Conservation (phyloP, 345 rosid genomes). For the Eucalyptus pauciflora region DNA sequence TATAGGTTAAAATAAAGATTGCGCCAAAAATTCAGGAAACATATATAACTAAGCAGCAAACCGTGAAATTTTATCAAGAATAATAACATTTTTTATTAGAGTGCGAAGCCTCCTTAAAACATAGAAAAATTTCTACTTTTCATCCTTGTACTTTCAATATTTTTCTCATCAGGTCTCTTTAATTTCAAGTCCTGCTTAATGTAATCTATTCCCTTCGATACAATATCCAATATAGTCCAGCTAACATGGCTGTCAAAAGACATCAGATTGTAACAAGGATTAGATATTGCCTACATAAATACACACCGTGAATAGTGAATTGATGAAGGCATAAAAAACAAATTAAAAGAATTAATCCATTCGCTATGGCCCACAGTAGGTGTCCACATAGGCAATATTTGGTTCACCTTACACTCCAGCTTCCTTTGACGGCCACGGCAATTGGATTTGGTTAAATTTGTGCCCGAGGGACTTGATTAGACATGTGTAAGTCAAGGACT, state of each 20-base stretch:
- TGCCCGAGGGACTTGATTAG: neutral
- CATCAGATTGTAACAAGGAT: neutral
- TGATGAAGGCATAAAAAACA: neutral
- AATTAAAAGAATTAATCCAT: neutral
- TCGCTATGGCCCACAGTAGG: neutral
- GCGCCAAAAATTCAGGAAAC: neutral
- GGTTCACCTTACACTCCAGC: neutral
- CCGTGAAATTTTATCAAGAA: neutral
- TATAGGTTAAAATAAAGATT: neutral
- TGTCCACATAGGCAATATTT: neutral
- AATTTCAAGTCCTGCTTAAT: neutral
- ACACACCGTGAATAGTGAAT: neutral
- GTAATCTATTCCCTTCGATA: neutral
- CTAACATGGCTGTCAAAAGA: neutral
- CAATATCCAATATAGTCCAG: neutral
- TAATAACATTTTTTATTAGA: neutral
- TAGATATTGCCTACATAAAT: neutral
- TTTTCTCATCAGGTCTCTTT: neutral
- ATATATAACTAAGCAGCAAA: neutral
- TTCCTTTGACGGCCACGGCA: neutral
- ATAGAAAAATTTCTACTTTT: neutral
- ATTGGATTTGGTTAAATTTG: neutral
- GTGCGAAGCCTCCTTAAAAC: neutral
- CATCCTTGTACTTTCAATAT: neutral
- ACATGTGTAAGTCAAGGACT: neutral